Conservation (phyloP, 1,139 yeast species). For the Eremothecium gossypii region DNA sequence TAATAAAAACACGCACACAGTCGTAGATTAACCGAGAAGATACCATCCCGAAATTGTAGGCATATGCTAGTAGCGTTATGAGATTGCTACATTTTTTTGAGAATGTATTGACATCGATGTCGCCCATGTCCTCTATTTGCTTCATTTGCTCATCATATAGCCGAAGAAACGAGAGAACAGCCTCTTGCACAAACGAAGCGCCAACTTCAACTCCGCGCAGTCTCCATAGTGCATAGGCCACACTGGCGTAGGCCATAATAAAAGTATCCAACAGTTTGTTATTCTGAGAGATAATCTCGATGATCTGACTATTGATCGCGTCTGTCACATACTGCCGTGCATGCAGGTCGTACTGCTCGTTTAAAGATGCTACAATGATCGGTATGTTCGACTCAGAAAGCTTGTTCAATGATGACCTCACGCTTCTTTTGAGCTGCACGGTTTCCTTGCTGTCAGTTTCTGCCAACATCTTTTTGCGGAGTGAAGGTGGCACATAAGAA, state of each 20-base stretch:
- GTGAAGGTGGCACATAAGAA: constrained; percentile 73
- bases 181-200: constrained; percentile 70
- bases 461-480: constrained; percentile 47
- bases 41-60: constrained; percentile 68
- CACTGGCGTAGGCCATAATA: constrained; percentile 69
- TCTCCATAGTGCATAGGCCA: constrained; percentile 66
- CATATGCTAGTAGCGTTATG: constrained; percentile 63
- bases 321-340: constrained; percentile 75
- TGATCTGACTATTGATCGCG: constrained; percentile 49
- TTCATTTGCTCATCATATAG: constrained; percentile 24
- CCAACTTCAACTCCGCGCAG: constrained; percentile 85
- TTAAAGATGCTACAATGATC: constrained; percentile 60
- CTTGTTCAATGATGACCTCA: constrained; percentile 77
- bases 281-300: constrained; percentile 65
- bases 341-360: constrained; percentile 48
- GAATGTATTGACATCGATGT: constrained; percentile 15
- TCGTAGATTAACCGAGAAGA: constrained; percentile 73
- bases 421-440: constrained; percentile 43
- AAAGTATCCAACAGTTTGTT: constrained; percentile 63
- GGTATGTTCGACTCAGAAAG: constrained; percentile 77
- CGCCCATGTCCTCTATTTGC: constrained; percentile 16
- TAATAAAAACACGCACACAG: constrained; percentile 48
- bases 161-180: constrained; percentile 57
- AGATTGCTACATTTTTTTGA: constrained; percentile 59
- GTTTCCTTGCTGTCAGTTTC: constrained; percentile 40